Percentiles rank a stretch among this genome's conserved stretches.
Evolutionary conservation across 1,284 basidiomycete genomes (phyloP).

Genomic region (Irpex lacteus): DNA sequence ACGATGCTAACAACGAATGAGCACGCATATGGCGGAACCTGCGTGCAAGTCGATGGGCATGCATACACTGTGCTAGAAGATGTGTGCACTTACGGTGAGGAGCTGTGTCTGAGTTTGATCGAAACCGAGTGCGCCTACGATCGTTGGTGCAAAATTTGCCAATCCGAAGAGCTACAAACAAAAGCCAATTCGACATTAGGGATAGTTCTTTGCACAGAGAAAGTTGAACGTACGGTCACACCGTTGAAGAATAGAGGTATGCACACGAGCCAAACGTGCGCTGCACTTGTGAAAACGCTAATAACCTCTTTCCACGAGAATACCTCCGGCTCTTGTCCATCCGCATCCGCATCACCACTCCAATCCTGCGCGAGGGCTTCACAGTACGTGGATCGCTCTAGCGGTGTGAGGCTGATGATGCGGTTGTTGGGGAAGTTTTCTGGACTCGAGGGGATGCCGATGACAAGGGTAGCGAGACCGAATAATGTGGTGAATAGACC

Average conservation of each 20-base stretch:
- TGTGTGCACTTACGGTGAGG: not conserved
- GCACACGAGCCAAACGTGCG: not conserved
- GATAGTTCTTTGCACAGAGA: not conserved
- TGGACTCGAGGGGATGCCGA: not conserved
- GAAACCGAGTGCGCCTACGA: not conserved
- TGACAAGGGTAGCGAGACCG: not conserved
- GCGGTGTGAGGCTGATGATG: not conserved
- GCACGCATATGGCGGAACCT: not conserved
- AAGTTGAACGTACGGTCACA: not conserved
- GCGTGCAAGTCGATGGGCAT: not conserved
- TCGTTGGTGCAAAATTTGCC: not conserved
- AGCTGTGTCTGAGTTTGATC: not conserved
- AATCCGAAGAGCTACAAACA: not conserved
- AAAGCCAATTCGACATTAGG: not conserved
- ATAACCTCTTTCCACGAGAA: not conserved
- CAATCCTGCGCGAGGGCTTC: not conserved
- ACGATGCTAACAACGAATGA: not conserved
- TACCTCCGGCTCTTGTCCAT: not conserved
- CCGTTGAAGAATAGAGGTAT: not conserved
- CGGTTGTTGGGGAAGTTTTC: not conserved
- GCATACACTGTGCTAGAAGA: not conserved
- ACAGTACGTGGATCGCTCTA: not conserved
- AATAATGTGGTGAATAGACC: constrained; percentile 25
- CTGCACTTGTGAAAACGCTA: not conserved
- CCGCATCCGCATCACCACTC: not conserved